Evolutionary conservation across 139 green algal genomes (phyloP), one percentile per base, ranked within the genome.

Genomic region (Chlamydomonas incerta): DNA sequence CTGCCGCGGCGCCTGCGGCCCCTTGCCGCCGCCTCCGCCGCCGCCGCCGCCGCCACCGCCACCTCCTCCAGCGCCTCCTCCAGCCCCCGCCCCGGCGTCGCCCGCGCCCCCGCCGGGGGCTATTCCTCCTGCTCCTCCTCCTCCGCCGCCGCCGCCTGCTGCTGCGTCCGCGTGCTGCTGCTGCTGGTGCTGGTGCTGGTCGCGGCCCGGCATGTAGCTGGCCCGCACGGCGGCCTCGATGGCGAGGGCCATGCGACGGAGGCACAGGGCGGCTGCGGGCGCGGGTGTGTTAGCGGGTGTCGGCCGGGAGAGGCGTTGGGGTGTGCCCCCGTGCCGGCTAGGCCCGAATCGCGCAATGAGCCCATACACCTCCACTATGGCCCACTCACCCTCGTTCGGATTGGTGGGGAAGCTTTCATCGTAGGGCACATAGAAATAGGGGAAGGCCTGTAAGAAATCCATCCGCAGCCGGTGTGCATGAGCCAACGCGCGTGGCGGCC

Each of bases 361-460:
- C 41, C 41, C 41, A 50, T 50, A 8, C 41, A 50, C 41, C n/a
- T n/a, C n/a, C n/a, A n/a, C n/a, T n/a, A n/a, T n/a, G 34, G 76
- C 28, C n/a, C 46, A 13, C 33, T 31, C 88, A 96, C 95, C 94
- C 88, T 93, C 88, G 28, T 80, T 79, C 13, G 88, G 70, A 8
- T 95, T 91, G 9, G 92, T 72, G 2, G 96, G 96, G 28, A 98
- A 72, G 67, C 95, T 93, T 28, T 95, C 89, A n/a, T 94, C 82
- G 57, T 97, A 98, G 0, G 93, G 93, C 2, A 99, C 90, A 87
- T 98, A 99, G 68, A 99, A 97, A 87, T 99, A 99, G 2, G 96
- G 96, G 50, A 98, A 97, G 0, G 89, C 95, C 95, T 98, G 87
- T 87, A 70, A 24, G 81, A 72, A 87, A 26, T 72, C 72, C 82